Evolutionary conservation across 352 stramenopile genomes (phyloP).

Genomic region (Phytopythium cucurbitacearum): DNA sequence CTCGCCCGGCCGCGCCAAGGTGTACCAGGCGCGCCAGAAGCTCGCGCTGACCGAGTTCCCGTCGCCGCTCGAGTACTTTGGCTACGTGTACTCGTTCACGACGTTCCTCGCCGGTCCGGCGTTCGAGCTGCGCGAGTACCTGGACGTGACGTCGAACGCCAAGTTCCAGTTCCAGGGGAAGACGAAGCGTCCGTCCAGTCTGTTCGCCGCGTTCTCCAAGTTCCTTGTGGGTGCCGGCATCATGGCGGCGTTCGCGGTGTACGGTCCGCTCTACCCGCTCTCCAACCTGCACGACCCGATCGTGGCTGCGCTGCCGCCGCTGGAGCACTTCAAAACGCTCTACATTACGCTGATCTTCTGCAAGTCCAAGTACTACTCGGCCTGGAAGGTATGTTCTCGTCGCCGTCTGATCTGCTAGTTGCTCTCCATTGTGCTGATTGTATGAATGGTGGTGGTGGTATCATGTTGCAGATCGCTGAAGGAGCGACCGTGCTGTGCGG

Average conservation of each 20-base stretch:
- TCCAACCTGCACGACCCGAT: constrained; percentile 42
- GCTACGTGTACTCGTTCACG: constrained; percentile 97
- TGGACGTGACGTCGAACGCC: constrained; percentile 51
- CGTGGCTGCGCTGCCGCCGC: constrained; percentile 41
- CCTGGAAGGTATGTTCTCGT: constrained; percentile 84
- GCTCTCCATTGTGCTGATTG: constrained; percentile 27
- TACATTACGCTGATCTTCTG: constrained; percentile 90
- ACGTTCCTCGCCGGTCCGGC: constrained; percentile 93
- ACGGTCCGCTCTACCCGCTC: constrained; percentile 45
- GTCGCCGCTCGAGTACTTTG: constrained; percentile 92
- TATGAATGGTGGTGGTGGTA: constrained; percentile 9
- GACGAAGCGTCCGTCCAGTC: constrained; percentile 47
- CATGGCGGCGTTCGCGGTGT: constrained; percentile 52
- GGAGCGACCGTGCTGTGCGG: constrained; percentile 78
- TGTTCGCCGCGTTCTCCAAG: constrained; percentile 72
- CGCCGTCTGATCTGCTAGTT: too few species aligned
- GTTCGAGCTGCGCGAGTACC: constrained; percentile 94
- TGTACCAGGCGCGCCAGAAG: constrained; percentile 37
- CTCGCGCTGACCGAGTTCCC: constrained; percentile 83
- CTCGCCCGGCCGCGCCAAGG: constrained; percentile 8
- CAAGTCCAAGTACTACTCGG: constrained; percentile 95
- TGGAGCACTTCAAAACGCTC: constrained; percentile 65
- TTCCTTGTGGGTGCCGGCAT: constrained; percentile 62
- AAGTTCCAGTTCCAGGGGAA: constrained; percentile 58
- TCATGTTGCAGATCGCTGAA: constrained; percentile 56